Evolutionary conservation across 78 protist species (phyloP).

Genomic region (Dictyostelium brefeldianum): DNA sequence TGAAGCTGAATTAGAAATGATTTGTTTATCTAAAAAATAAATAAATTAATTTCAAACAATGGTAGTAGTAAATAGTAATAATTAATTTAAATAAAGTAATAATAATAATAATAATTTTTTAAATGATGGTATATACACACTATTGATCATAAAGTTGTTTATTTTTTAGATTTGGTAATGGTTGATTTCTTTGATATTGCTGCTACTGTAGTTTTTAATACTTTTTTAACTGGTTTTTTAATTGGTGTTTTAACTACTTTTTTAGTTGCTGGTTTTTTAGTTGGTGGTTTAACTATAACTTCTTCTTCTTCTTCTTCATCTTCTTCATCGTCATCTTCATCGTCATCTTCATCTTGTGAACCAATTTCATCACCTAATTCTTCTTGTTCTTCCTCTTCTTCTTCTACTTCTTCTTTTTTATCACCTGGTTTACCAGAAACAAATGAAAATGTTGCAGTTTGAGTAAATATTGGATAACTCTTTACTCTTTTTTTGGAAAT

Average conservation of each 20-base stretch:
- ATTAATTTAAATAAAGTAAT: too few species aligned
- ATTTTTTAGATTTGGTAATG: constrained; percentile 5
- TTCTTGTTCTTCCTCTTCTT: constrained; percentile 2
- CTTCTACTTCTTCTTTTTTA: neutral
- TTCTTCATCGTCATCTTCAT: neutral
- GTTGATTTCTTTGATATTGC: neutral
- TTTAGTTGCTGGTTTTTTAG: neutral
- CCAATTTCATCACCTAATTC: constrained; percentile 3
- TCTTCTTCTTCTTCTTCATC: constrained; percentile 8
- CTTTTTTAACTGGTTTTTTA: neutral
- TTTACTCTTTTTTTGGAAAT: constrained; percentile 10
- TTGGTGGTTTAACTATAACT: neutral
- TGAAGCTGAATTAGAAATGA: constrained; percentile 73
- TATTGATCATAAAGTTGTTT: neutral
- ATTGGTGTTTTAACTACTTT: constrained; percentile 1
- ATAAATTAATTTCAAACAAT: neutral
- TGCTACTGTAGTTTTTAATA: neutral
- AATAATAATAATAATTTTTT: too few species aligned
- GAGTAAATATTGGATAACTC: constrained; percentile 35
- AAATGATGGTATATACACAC: neutral
- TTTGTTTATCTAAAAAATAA: constrained; percentile 38
- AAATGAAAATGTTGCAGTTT: constrained; percentile 38
- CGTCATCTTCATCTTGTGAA: constrained; percentile 35
- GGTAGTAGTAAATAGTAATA: too few species aligned
- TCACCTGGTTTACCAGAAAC: neutral